Evolutionary conservation across 768 basidiomycete species (phyloP).

Genomic region (Boletus rubescentipes): DNA sequence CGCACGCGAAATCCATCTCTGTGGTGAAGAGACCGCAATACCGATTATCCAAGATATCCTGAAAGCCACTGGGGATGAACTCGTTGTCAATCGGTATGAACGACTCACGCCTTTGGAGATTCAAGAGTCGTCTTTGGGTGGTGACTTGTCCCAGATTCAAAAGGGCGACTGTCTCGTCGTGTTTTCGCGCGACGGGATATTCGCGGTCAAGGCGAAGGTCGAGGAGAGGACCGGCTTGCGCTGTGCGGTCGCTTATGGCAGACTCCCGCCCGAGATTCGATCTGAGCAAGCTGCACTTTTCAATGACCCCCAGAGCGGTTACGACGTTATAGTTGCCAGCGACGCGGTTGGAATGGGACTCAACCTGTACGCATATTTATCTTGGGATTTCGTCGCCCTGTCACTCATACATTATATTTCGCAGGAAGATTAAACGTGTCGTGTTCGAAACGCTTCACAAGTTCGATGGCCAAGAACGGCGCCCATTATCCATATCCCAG

Average conservation of each 20-base stretch:
- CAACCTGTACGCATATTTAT: slow-evolving; percentile 67
- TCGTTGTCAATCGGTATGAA: slow-evolving; percentile 79
- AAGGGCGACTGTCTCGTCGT: slow-evolving; percentile 92
- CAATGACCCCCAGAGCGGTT: slow-evolving; percentile 80
- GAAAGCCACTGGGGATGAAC: slow-evolving; percentile 76
- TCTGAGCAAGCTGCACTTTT: slow-evolving; percentile 92
- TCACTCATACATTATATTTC: neutral
- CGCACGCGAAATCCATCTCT: slow-evolving; percentile 87
- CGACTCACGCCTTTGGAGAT: slow-evolving; percentile 84
- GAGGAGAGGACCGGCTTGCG: slow-evolving; percentile 71
- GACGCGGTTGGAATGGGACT: slow-evolving; percentile 98
- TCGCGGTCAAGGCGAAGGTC: slow-evolving; percentile 67
- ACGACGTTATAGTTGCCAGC: slow-evolving; percentile 88
- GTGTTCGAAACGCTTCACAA: slow-evolving; percentile 75
- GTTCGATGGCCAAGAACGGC: slow-evolving; percentile 48
- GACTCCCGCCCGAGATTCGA: slow-evolving; percentile 86
- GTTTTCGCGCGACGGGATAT: slow-evolving; percentile 77
- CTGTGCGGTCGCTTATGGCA: slow-evolving; percentile 93
- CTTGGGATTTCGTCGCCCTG: neutral
- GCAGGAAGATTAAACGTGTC: slow-evolving; percentile 87
- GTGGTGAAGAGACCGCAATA: slow-evolving; percentile 92
- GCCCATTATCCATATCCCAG: slow-evolving; percentile 63
- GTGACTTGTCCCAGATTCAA: slow-evolving; percentile 57
- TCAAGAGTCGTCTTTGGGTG: slow-evolving; percentile 59
- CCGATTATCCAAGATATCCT: slow-evolving; percentile 71